A percentile compares a stretch with the other conserved stretches of the same genome.
These are phyloP conservation scores for Colletotrichum sp. DNA, from an alignment of 2,329 filamentous ascomycete species.

Conservation along the genomic window DNA sequence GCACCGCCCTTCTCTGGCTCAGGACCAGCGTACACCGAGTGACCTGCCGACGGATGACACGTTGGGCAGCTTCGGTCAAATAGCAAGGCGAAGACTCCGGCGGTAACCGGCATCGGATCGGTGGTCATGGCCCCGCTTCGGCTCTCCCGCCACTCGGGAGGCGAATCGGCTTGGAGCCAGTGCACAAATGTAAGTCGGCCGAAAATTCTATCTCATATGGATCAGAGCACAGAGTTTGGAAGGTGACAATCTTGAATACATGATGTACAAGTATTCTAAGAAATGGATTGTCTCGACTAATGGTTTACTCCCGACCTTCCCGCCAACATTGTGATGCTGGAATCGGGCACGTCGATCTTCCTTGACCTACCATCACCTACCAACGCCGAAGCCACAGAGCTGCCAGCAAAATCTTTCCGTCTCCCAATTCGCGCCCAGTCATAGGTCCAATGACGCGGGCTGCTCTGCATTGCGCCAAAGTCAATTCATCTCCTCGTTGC, in stretches of 20 bases:
- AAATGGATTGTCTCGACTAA: rapidly evolving
- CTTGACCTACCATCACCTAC: too few species aligned
- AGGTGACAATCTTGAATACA: rapidly evolving
- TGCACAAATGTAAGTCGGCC: neutral
- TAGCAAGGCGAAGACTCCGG: neutral
- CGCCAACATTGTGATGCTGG: neutral
- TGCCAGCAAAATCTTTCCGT: neutral
- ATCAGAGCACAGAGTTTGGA: neutral
- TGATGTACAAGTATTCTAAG: rapidly evolving
- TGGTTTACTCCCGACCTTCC: neutral
- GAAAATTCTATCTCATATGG: neutral
- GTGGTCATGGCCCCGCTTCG: neutral
- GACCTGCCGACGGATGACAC: neutral
- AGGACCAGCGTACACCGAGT: neutral
- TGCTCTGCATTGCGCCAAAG: neutral
- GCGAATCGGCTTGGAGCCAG: neutral
- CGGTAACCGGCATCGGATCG: neutral
- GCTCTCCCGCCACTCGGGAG: neutral
- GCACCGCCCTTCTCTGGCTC: neutral
- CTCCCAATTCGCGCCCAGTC: neutral
- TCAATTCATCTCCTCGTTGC: neutral
- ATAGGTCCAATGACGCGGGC: neutral
- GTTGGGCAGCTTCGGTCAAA: neutral
- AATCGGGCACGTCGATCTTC: neutral
- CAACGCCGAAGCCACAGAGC: neutral